phyloP scores from a whole-genome alignment of 148 eudicot genomes.

The Selenicereus undatus region DNA sequence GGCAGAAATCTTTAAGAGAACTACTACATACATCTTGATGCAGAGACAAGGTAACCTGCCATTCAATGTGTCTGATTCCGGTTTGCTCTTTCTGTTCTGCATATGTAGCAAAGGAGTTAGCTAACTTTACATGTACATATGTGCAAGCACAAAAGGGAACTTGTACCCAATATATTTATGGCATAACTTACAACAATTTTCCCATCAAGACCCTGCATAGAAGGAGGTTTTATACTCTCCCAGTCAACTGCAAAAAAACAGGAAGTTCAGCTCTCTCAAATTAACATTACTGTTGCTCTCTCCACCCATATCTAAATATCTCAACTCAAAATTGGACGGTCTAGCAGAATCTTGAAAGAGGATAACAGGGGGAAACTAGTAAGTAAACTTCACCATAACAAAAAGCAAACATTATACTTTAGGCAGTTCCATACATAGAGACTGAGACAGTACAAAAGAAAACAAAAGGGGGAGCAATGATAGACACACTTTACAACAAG shows the following conservation, averaged over 20 bases:
- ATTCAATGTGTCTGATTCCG: constrained; percentile 42
- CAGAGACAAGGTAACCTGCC: constrained; percentile 28
- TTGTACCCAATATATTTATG: background rate
- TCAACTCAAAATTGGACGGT: background rate
- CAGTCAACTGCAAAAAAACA: constrained; percentile 49
- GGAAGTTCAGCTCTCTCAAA: constrained; percentile 1
- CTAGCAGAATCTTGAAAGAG: background rate
- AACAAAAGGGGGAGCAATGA: background rate
- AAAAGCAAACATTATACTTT: background rate
- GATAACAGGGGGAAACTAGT: too few relatives aligned
- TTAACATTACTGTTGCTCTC: background rate
- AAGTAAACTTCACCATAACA: background rate
- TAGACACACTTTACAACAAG: background rate
- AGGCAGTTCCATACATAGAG: background rate
- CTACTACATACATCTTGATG: background rate
- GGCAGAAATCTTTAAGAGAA: background rate
- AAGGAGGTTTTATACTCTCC: constrained; percentile 65
- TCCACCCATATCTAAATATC: background rate
- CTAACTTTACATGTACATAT: background rate
- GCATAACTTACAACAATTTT: constrained; percentile 50
- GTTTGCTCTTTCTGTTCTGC: constrained; percentile 53
- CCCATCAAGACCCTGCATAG: constrained; percentile 64
- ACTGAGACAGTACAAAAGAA: background rate
- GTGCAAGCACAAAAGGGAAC: constrained; percentile 5
- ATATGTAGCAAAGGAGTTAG: constrained; percentile 20